Evolutionary conservation across 1,284 basidiomycete species (phyloP).

Genomic region (Boletus holoroseus): DNA sequence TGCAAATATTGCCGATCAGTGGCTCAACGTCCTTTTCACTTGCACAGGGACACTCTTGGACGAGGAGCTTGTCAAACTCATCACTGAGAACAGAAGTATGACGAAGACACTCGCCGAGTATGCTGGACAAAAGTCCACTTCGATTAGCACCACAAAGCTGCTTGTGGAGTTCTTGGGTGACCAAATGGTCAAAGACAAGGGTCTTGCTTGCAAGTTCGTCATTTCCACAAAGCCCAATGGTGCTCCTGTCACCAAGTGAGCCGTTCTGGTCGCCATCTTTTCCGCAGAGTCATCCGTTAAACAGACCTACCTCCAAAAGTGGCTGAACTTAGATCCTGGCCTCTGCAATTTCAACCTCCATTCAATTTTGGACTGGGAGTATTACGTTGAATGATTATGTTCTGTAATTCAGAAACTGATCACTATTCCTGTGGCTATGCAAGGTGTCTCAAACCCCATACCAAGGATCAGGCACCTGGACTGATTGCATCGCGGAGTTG

Average conservation of each 20-base stretch:
- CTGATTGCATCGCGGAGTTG: constrained; percentile 94
- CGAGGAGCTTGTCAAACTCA: constrained; percentile 94
- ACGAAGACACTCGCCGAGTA: constrained; percentile 96
- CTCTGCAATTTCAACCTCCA: constrained; percentile 88
- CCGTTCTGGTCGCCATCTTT: constrained; percentile 98
- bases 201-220: constrained; percentile 98
- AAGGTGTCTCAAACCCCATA: constrained; percentile 95
- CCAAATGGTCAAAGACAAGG: constrained; percentile 99
- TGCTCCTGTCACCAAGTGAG: constrained; percentile 95
- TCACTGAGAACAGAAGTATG: constrained; percentile 99
- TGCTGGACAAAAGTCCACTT: constrained; percentile 94
- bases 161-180: constrained; percentile 96
- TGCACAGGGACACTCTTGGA: constrained; percentile 82
- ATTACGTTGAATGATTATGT: constrained; percentile 97
- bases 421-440: constrained; percentile 98
- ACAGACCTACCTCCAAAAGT: constrained; percentile 87
- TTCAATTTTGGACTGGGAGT: constrained; percentile 95
- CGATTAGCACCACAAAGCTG: constrained; percentile 93
- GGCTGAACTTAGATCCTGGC: constrained; percentile 93
- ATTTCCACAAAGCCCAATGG: constrained; percentile 93
- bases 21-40: constrained; percentile 94
- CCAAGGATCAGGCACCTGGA: constrained; percentile 95
- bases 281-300: constrained; percentile 92
- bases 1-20: constrained; percentile 91
- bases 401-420: constrained; percentile 99